These are phyloP conservation scores for Acidomyces sp. DNA, from an alignment of 495 filamentous ascomycete genomes.

Conservation along the genomic window DNA sequence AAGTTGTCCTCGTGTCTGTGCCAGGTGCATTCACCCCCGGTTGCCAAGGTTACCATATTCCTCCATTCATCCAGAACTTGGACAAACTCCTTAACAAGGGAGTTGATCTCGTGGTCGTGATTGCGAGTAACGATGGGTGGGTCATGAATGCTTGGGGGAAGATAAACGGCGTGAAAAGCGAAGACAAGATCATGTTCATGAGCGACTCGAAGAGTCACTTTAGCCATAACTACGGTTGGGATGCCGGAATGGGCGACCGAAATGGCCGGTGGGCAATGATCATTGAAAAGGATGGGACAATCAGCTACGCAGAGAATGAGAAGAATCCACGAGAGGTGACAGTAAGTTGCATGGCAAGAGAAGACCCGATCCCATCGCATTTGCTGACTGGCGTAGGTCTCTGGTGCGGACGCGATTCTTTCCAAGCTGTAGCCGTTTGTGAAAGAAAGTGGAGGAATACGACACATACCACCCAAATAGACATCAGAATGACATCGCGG, in stretches of 20 bases:
- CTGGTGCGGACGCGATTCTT: constrained; percentile 21
- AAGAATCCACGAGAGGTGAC: constrained; percentile 56
- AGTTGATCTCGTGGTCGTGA: constrained; percentile 72
- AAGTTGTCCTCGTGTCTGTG: constrained; percentile 80
- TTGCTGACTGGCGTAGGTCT: constrained; percentile 10
- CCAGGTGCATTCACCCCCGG: constrained; percentile 93
- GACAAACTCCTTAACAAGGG: constrained; percentile 65
- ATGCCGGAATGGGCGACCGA: constrained; percentile 50
- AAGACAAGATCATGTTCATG: constrained; percentile 58
- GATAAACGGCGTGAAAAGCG: constrained; percentile 62
- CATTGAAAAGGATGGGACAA: constrained; percentile 72
- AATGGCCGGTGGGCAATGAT: constrained; percentile 74
- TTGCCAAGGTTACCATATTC: constrained; percentile 77
- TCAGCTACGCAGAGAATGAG: constrained; percentile 67
- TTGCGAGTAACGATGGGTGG: constrained; percentile 80
- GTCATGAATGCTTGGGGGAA: constrained; percentile 96
- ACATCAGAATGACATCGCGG: background rate
- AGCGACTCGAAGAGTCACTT: constrained; percentile 65
- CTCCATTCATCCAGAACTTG: constrained; percentile 68
- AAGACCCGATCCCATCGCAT: background rate
- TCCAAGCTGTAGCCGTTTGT: constrained; percentile 16
- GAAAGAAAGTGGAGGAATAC: background rate
- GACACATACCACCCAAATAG: background rate
- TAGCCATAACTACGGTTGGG: constrained; percentile 75
- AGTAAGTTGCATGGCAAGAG: constrained; percentile 40